phyloP scores from a whole-genome alignment of 2,329 filamentous ascomycete species.

The Aureobasidium sp. region DNA sequence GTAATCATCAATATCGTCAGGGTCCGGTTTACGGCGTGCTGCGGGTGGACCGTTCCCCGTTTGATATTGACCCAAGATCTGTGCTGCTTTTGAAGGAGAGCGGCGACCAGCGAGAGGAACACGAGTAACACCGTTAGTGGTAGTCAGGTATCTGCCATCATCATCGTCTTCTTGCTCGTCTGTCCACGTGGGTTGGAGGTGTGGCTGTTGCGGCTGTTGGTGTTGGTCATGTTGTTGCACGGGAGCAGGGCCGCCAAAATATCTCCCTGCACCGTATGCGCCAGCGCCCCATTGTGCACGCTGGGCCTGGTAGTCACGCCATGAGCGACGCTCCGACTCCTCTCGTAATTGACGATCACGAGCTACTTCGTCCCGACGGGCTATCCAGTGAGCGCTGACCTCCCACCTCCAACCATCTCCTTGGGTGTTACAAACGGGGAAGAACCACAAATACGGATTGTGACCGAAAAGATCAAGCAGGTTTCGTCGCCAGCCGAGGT shows the following conservation, averaged over 20 bases:
- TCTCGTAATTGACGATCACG: slow-evolving; percentile 39
- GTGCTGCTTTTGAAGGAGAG: slow-evolving; percentile 32
- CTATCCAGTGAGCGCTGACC: slow-evolving; percentile 67
- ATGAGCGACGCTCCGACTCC: slow-evolving; percentile 13
- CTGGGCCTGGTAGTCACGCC: slow-evolving; percentile 10
- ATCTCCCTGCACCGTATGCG: slow-evolving; percentile 5
- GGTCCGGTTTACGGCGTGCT: slow-evolving; percentile 21
- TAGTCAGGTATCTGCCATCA: slow-evolving; percentile 27
- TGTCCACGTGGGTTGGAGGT: background rate
- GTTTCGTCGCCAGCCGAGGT: slow-evolving; percentile 76
- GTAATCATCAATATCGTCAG: slow-evolving; percentile 17
- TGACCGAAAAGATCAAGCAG: slow-evolving; percentile 73
- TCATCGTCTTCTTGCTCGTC: slow-evolving; percentile 17
- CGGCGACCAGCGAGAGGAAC: slow-evolving; percentile 28
- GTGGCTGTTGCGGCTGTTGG: background rate
- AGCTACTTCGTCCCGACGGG: slow-evolving; percentile 49
- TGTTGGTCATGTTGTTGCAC: background rate
- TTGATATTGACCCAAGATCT: slow-evolving; percentile 30
- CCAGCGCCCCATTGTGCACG: background rate
- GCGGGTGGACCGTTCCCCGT: slow-evolving; percentile 15
- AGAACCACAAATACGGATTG: slow-evolving; percentile 60
- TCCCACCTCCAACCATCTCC: slow-evolving; percentile 97
- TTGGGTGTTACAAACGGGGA: slow-evolving; percentile 76
- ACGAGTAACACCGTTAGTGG: slow-evolving; percentile 25
- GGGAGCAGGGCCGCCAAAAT: background rate